These are phyloP conservation scores for Phycomyces nitens DNA, from an alignment of 192 early-diverging fungal species.

Conservation along the genomic window DNA sequence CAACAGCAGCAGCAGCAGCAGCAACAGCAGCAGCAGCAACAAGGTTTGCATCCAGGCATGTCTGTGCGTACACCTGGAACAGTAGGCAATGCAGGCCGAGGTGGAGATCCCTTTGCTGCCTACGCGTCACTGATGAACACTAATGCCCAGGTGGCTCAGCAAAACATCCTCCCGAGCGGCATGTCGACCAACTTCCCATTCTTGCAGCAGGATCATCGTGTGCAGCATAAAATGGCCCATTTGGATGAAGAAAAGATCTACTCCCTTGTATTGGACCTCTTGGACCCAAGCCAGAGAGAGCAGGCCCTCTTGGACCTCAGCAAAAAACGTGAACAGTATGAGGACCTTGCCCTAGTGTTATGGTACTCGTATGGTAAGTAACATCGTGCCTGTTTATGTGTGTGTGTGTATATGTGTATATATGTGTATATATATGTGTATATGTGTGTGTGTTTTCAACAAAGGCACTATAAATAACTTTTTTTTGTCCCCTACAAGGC, in stretches of 20 bases:
- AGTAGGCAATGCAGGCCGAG: not conserved
- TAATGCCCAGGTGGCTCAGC: constrained; percentile 16
- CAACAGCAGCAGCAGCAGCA: constrained; percentile 25
- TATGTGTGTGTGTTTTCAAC: too few relatives aligned
- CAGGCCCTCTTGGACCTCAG: constrained; percentile 89
- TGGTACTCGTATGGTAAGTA: constrained; percentile 91
- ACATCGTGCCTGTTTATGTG: not conserved
- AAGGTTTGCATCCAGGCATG: constrained; percentile 5
- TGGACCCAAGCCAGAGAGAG: constrained; percentile 74
- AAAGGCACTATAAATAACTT: too few relatives aligned
- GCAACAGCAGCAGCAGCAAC: constrained; percentile 33
- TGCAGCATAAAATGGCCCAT: constrained; percentile 43
- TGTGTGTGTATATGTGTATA: too few relatives aligned
- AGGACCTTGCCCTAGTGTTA: constrained; percentile 92
- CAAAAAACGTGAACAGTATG: constrained; percentile 92
- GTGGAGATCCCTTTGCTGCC: constrained; percentile 4
- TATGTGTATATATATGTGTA: too few relatives aligned
- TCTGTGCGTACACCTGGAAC: constrained; percentile 1
- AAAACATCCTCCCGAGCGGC: not conserved
- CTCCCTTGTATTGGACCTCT: constrained; percentile 80
- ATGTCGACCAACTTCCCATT: not conserved
- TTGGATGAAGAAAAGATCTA: constrained; percentile 87
- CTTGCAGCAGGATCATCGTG: constrained; percentile 35
- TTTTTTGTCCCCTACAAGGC: constrained; percentile 42
- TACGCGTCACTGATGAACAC: constrained; percentile 9